A percentile compares a stretch with the other conserved stretches of the same genome.
Conservation (phyloP, 2,329 filamentous ascomycete species). For the Sordariomycetes sp. region DNA sequence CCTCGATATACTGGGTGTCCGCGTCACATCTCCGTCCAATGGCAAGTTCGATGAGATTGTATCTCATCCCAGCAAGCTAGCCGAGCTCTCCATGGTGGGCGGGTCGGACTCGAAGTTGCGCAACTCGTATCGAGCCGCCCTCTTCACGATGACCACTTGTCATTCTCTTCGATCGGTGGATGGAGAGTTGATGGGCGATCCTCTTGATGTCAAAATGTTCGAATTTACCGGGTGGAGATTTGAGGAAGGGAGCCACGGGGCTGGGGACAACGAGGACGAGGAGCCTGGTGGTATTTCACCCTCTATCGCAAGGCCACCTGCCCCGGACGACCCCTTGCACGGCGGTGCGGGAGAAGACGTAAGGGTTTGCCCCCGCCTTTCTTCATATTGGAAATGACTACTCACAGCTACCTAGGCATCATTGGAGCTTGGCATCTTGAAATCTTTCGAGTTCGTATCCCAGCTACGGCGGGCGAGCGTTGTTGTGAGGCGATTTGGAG, state of each 20-base stretch:
- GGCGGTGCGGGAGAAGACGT: not conserved
- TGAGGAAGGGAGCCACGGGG: constrained; percentile 70
- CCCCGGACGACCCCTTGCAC: not conserved
- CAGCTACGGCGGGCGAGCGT: constrained; percentile 88
- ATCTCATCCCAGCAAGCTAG: constrained; percentile 23
- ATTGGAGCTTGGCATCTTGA: constrained; percentile 82
- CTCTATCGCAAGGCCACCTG: constrained; percentile 77
- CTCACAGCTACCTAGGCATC: constrained; percentile 26
- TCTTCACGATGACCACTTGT: constrained; percentile 96
- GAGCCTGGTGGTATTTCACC: constrained; percentile 68
- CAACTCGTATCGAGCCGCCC: constrained; percentile 36
- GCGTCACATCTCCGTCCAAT: constrained; percentile 56
- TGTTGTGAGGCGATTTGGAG: constrained; percentile 78
- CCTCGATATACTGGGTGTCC: constrained; percentile 81
- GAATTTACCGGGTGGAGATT: constrained; percentile 90
- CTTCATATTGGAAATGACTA: not conserved
- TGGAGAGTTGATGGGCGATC: constrained; percentile 82
- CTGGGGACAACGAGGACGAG: constrained; percentile 57
- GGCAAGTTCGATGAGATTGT: constrained; percentile 67
- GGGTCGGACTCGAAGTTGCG: not conserved
- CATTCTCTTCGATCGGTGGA: constrained; percentile 85
- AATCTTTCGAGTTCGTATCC: constrained; percentile 89
- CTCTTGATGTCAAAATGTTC: constrained; percentile 97
- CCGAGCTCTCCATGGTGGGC: not conserved
- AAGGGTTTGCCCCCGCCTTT: not conserved